Base-by-base conservation (phyloP, 192 early-diverging fungal species). In the Paraglomus brasilianum region DNA sequence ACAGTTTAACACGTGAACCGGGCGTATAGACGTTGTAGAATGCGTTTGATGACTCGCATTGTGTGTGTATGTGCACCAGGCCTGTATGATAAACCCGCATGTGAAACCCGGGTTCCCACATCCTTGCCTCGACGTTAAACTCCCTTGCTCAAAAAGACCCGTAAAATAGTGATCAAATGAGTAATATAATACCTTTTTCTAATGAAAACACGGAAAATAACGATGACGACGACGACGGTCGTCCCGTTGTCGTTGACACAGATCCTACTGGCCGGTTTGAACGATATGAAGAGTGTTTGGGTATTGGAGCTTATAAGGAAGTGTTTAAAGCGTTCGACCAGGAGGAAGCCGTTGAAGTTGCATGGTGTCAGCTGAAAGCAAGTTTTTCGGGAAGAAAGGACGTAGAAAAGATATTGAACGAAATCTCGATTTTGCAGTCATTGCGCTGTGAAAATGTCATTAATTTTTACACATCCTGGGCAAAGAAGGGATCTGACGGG, bases 331-430 rank as follows among this genome's bases (percentile, higher is more conserved):
- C 89, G 40, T 87, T 92, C 75, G 92, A 94, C 68, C 83, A 88
- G 56, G 91, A 94, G 65, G 89, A 92, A 72, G 92, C 91, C 19
- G 83, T 91, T 14, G 92, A 94, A 75, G 91, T 94, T 5, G 92
- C 92, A n/a, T 94, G 92, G 92, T 93, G 92, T 76, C 89, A 91
- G 77, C 80, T 91, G 30, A 79, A 83, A 24, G 71, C 88, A 57
- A 80, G 87, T 69, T 70, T 74, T 46, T 66, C 72, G 41, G 58
- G 66, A 24, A 74, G 77, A 22, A 74, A 77, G 38, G 73, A 79
- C 14, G 69, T 66, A 4, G 70, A 76, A 72, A 79, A 79, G 40
- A 75, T 75, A 24, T 46, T 66, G 11, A 69, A 59, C n/a, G 85
- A 86, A 69, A 84, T 86, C 24, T 76, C 81, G 50, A 92, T 95